These are phyloP conservation scores for Rhynchospora breviuscula DNA, from an alignment of 176 grass and related monocot species.

Conservation along the genomic window DNA sequence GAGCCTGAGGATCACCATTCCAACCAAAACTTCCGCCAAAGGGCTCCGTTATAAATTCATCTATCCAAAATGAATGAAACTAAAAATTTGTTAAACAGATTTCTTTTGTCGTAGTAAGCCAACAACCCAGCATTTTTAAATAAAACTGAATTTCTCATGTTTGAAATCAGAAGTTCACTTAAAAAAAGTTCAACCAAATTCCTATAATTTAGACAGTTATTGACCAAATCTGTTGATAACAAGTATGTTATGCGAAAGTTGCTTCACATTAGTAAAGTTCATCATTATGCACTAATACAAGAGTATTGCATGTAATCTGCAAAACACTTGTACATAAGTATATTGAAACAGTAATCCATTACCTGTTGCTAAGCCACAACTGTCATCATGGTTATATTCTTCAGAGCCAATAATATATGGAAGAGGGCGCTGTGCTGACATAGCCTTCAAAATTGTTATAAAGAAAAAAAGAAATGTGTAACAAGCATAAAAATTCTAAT, in stretches of 20 bases:
- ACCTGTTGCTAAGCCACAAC: slow-evolving; percentile 62
- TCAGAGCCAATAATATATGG: slow-evolving; percentile 83
- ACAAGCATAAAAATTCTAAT: neutral
- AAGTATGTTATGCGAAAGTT: neutral
- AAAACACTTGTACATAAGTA: neutral
- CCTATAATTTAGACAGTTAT: neutral
- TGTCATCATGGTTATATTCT: slow-evolving; percentile 69
- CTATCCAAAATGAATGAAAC: slow-evolving; percentile 34
- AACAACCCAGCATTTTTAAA: neutral
- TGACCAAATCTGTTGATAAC: neutral
- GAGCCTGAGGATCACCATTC: slow-evolving; percentile 33
- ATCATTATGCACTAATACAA: neutral
- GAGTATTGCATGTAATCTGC: neutral
- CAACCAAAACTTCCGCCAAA: slow-evolving; percentile 39
- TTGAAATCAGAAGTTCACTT: neutral
- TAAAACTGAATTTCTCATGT: neutral
- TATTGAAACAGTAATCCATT: slow-evolving; percentile 12
- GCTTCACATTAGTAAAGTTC: neutral
- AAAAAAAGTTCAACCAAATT: neutral
- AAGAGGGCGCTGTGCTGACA: slow-evolving; percentile 34
- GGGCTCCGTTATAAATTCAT: slow-evolving; percentile 31
- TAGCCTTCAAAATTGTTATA: slow-evolving; percentile 35
- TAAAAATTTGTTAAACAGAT: neutral
- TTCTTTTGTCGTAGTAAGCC: too few relatives aligned
- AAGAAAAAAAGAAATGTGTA: neutral